Conservation (phyloP, 768 basidiomycete genomes). For the Termitomyces sp. region DNA sequence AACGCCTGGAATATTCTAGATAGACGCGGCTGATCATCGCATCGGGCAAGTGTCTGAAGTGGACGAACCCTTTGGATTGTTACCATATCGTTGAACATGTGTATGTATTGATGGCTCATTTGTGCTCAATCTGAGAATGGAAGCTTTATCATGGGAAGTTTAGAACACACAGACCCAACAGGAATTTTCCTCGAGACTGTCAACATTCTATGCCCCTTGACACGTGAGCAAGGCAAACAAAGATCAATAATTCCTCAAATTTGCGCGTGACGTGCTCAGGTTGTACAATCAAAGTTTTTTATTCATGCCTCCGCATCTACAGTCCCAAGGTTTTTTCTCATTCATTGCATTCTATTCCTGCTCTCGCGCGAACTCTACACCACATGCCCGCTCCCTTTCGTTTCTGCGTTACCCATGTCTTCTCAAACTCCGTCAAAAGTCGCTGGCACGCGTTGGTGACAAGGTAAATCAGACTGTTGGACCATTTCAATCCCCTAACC, state of each 20-base stretch:
- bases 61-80: not conserved
- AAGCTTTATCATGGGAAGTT: not conserved
- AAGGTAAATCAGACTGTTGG: slow-evolving; percentile 29
- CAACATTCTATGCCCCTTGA: not conserved
- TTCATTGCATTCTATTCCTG: slow-evolving; percentile 58
- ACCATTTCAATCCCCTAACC: slow-evolving; percentile 9
- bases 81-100: not conserved
- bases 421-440: slow-evolving; percentile 17
- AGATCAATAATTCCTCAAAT: slow-evolving; percentile 30
- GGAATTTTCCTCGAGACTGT: not conserved
- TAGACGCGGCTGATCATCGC: not conserved
- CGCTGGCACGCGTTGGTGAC: slow-evolving; percentile 24
- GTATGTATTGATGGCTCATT: not conserved
- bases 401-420: slow-evolving; percentile 32
- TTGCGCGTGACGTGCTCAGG: slow-evolving; percentile 13
- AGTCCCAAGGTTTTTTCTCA: slow-evolving; percentile 42
- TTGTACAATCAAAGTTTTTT: slow-evolving; percentile 11
- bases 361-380: slow-evolving; percentile 28
- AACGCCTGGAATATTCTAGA: not conserved
- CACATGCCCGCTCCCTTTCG: slow-evolving; percentile 30
- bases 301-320: slow-evolving; percentile 52
- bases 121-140: not conserved
- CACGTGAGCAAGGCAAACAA: slow-evolving; percentile 17
- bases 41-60: not conserved
- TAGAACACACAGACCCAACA: not conserved